phyloP scores from a whole-genome alignment of 2,329 filamentous ascomycete species.

The Colletotrichum sp. region DNA sequence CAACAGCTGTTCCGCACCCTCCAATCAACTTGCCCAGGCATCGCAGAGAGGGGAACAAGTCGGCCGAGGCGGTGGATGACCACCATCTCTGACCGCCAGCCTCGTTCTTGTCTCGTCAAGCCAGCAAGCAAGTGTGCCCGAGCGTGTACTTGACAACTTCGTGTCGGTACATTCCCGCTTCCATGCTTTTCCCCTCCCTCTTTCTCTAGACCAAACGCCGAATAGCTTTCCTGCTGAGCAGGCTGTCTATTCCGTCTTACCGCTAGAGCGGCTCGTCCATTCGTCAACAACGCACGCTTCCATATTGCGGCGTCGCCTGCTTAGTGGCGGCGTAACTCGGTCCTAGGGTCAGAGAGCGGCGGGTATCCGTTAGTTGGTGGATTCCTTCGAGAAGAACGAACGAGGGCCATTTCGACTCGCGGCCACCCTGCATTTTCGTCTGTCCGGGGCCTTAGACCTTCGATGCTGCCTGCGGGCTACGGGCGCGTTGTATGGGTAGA shows the following conservation, averaged over 20 bases:
- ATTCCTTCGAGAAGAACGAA: background rate
- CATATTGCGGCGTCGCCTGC: background rate
- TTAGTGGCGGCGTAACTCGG: background rate
- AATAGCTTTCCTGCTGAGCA: background rate
- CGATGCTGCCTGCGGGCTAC: background rate
- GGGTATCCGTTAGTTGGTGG: background rate
- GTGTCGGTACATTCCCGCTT: slow-evolving; percentile 5
- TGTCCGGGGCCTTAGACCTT: background rate
- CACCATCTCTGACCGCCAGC: background rate
- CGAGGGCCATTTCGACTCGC: background rate
- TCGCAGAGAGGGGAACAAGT: background rate
- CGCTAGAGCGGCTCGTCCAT: background rate
- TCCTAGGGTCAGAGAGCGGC: background rate
- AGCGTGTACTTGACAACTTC: background rate
- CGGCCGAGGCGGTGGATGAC: background rate
- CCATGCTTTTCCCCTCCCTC: background rate
- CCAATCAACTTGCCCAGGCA: background rate
- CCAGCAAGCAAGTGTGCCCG: background rate
- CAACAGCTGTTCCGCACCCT: background rate
- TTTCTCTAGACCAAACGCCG: background rate
- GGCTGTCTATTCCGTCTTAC: background rate
- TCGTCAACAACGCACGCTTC: background rate
- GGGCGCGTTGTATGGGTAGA: background rate
- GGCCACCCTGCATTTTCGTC: background rate
- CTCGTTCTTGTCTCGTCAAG: background rate